Evolutionary conservation across 768 basidiomycete species (phyloP), one percentile per base, ranked within the genome.

Genomic region (Panellus pusillus): DNA sequence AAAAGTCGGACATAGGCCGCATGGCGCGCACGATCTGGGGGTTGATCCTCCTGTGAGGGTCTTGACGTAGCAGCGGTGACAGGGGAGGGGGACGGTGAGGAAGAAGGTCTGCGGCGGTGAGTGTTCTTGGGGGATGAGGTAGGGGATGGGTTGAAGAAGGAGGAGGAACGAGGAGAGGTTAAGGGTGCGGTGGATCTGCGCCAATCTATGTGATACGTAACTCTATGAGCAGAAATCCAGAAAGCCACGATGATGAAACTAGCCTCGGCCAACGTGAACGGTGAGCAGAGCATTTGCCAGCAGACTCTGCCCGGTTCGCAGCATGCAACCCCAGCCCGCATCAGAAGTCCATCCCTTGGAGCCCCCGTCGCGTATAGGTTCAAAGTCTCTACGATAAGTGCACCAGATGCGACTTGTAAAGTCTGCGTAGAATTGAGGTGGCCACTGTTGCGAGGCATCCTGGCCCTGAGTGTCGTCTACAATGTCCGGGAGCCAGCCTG

Each of bases 301-400:
- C 55, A 95, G 62, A 52, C 86, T 86, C 68, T 95, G 92, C 1
- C 91, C 92, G 0, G 92, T 95, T 24, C 92, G 72, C 37, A 95
- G 68, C 92, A 95, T 95, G 65, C 93, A 95, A 0, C 92, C 92
- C 92, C 92, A 94, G 0, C 93, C 92, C 0, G 87, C 75, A 70
- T 95, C 92, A 58, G 81, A 87, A 14, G 88, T 87, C 81, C 93
- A 88, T 0, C 87, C 89, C 63, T 86, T 87, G 68, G 90, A 87
- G 1, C 82, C 83, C 0, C 79, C 76, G 13, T 76, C 74, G 83
- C 87, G 87, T 39, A 81, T 80, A 36, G 80, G 72, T 66, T 76
- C 17, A 76, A 77, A 42, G 77, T 79, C 61, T 73, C 80, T 17
- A 66, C 67, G 39, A 72, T 67, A 0, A 64, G 70, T 37, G 71